A percentile compares a stretch with the other conserved stretches of the same genome.
phyloP scores from a whole-genome alignment of 2,329 filamentous ascomycete genomes.

The Colletotrichum falcatum region DNA sequence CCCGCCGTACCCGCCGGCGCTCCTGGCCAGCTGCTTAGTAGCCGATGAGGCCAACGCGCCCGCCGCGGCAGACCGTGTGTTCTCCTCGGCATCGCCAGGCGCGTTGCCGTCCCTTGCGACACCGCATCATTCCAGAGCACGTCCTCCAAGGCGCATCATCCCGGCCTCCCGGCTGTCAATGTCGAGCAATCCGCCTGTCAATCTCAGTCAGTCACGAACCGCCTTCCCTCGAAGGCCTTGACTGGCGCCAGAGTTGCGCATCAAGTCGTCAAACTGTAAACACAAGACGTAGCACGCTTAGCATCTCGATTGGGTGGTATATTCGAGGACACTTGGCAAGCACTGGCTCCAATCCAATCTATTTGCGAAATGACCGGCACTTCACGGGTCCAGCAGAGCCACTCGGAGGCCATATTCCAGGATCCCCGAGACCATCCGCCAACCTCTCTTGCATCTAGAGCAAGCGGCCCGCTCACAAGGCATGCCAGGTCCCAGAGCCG shows the following conservation, averaged over 20 bases:
- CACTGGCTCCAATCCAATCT: conserved; percentile 2
- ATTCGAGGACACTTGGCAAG: conserved; percentile 9
- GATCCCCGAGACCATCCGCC: not conserved
- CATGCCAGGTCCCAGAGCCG: conserved; percentile 8
- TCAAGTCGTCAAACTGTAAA: conserved; percentile 1
- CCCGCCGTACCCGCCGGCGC: not conserved
- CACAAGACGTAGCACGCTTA: conserved; percentile 1
- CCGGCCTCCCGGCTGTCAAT: conserved; percentile 3
- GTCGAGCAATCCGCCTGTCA: conserved; percentile 7
- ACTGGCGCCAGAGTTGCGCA: not conserved
- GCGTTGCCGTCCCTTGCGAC: conserved; percentile 4
- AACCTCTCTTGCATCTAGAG: not conserved
- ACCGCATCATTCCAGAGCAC: not conserved
- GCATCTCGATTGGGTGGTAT: not conserved
- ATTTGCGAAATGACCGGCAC: not conserved
- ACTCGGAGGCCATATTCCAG: not conserved
- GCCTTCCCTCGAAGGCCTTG: not conserved
- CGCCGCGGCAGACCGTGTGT: conserved; percentile 23
- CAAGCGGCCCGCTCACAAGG: not conserved
- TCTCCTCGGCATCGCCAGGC: not conserved
- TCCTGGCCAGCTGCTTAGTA: not conserved
- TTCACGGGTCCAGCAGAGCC: not conserved
- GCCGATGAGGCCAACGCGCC: not conserved
- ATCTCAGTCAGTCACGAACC: conserved; percentile 4
- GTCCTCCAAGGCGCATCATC: not conserved